These are phyloP conservation scores for Digitaria exilis DNA, from an alignment of 202 grass and related monocot species.

Conservation along the genomic window DNA sequence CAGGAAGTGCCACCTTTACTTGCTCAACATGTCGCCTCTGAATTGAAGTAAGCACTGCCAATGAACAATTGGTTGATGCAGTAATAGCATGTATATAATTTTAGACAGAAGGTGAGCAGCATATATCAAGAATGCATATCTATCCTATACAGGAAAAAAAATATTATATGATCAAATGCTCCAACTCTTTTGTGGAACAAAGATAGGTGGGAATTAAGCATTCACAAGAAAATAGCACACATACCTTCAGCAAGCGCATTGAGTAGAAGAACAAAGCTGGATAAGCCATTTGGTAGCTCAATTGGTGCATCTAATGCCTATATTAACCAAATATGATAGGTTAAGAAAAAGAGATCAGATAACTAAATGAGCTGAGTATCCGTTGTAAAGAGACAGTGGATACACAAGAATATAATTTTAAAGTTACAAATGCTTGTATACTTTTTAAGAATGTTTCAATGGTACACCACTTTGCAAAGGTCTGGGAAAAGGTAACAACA, in stretches of 20 bases:
- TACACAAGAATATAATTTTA: background rate
- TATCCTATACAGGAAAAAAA: background rate
- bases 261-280: slow-evolving; percentile 62
- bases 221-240: slow-evolving; percentile 5
- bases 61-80: slow-evolving; percentile 41
- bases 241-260: slow-evolving; percentile 69
- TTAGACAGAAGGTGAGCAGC: slow-evolving; percentile 35
- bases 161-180: background rate
- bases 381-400: background rate
- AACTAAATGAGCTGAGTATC: background rate
- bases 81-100: slow-evolving; percentile 7
- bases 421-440: background rate
- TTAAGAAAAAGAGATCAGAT: slow-evolving; percentile 21
- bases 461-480: background rate
- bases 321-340: slow-evolving; percentile 43
- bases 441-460: slow-evolving; percentile 8
- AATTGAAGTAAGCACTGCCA: slow-evolving; percentile 70
- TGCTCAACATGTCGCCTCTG: slow-evolving; percentile 85
- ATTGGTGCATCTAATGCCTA: slow-evolving; percentile 75
- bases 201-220: background rate
- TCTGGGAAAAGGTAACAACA: background rate
- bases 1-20: slow-evolving; percentile 70
- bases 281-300: slow-evolving; percentile 42
- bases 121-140: slow-evolving; percentile 38
- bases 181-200: background rate